Percentiles rank a stretch among this genome's conserved stretches.
These are phyloP conservation scores for Hymenoscyphus linearis DNA, from an alignment of 2,329 filamentous ascomycete genomes.

Conservation along the genomic window DNA sequence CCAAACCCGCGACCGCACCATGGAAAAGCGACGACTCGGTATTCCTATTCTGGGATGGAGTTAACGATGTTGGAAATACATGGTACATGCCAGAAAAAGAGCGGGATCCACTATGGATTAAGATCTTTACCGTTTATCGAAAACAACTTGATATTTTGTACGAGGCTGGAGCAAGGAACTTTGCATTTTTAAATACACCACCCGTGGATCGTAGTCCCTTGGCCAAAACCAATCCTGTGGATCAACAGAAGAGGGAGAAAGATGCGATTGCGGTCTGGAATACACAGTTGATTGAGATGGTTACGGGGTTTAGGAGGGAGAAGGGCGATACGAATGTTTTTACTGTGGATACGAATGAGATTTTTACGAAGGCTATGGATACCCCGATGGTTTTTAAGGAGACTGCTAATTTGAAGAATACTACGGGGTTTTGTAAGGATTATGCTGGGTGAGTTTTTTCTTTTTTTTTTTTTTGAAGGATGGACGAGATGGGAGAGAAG, in stretches of 20 bases:
- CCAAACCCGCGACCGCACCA: conserved; percentile 22
- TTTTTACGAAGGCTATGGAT: conserved; percentile 49
- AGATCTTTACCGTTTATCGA: conserved; percentile 41
- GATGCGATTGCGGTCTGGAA: conserved; percentile 50
- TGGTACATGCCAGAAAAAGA: conserved; percentile 32
- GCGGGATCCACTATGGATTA: conserved; percentile 32
- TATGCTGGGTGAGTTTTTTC: conserved; percentile 48
- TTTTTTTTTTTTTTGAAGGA: not conserved
- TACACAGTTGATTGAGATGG: conserved; percentile 37
- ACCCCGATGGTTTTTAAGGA: conserved; percentile 44
- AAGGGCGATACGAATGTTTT: conserved; percentile 43
- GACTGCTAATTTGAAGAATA: conserved; percentile 49
- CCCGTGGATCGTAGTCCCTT: conserved; percentile 50
- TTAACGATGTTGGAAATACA: conserved; percentile 50
- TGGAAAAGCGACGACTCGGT: conserved; percentile 22
- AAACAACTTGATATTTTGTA: conserved; percentile 43
- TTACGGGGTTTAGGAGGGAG: conserved; percentile 30
- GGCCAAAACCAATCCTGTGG: conserved; percentile 36
- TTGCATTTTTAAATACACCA: conserved; percentile 55
- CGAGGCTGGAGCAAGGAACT: conserved; percentile 49
- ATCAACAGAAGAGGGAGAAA: conserved; percentile 33
- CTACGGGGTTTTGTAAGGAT: conserved; percentile 47
- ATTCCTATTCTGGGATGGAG: conserved; percentile 43
- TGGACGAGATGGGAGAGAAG: not conserved
- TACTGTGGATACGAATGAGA: conserved; percentile 45